Evolutionary conservation across 2,329 filamentous ascomycete genomes (phyloP).

Genomic region (Botrytis deweyae): DNA sequence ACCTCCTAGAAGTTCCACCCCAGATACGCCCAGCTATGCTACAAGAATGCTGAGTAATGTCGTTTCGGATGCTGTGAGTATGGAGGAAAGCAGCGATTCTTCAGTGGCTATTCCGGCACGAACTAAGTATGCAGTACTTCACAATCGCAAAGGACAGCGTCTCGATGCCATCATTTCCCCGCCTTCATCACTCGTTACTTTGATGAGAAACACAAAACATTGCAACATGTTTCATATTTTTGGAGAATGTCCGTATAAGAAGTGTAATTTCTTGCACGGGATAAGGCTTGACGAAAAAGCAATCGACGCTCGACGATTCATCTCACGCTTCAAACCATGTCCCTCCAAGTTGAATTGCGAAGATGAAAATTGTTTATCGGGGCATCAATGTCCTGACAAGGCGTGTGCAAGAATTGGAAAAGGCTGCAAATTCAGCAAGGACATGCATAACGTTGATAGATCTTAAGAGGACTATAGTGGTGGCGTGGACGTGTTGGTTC

Average conservation of each 20-base stretch:
- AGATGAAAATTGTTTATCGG: constrained; percentile 22
- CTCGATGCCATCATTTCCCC: constrained; percentile 23
- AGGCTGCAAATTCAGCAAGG: constrained; percentile 21
- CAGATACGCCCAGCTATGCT: constrained; percentile 21
- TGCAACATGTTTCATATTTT: constrained; percentile 7
- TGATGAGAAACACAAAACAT: constrained; percentile 9
- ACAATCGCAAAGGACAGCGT: constrained; percentile 24
- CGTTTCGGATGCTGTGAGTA: constrained; percentile 1
- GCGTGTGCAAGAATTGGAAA: constrained; percentile 22
- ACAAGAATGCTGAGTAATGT: background rate
- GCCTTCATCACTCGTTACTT: constrained; percentile 18
- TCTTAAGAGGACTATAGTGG: constrained; percentile 21
- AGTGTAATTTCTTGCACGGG: constrained; percentile 23
- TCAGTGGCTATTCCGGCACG: background rate
- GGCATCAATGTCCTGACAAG: constrained; percentile 24
- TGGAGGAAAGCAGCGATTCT: background rate
- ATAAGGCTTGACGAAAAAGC: constrained; percentile 23
- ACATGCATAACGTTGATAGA: constrained; percentile 25
- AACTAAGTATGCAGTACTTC: background rate
- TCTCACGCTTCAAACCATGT: constrained; percentile 24
- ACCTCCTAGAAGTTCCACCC: constrained; percentile 8
- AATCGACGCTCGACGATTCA: constrained; percentile 24
- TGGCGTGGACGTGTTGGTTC: constrained; percentile 11
- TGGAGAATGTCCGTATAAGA: background rate
- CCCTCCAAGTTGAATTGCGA: constrained; percentile 21